phyloP scores from a whole-genome alignment of 805 yeast genomes.

The Clavispora vitiphila region DNA sequence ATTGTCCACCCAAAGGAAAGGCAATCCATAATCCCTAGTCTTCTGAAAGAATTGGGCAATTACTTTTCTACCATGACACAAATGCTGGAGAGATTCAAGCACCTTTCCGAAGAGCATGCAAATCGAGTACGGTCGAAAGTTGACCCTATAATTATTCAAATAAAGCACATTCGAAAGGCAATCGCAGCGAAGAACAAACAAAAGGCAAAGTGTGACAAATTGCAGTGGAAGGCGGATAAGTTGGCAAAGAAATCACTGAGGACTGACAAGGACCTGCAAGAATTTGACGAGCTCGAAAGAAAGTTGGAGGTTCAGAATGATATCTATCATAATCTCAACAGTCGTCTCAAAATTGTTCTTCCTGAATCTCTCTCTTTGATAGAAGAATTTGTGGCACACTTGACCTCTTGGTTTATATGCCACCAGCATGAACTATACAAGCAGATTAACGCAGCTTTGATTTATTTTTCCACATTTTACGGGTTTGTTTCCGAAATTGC shows the following conservation, averaged over 20 bases:
- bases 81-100: constrained; percentile 9
- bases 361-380: constrained; percentile 44
- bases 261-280: constrained; percentile 32
- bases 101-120: constrained; percentile 22
- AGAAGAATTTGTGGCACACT: constrained; percentile 45
- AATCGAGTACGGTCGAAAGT: constrained; percentile 30
- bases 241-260: constrained; percentile 23
- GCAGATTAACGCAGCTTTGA: constrained; percentile 25
- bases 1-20: constrained; percentile 35
- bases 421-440: constrained; percentile 33
- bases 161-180: constrained; percentile 34
- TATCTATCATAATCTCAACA: constrained; percentile 27
- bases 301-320: constrained; percentile 25
- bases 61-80: constrained; percentile 20
- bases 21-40: constrained; percentile 14
- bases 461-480: constrained; percentile 22
- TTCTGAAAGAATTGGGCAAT: constrained; percentile 19
- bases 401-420: constrained; percentile 35
- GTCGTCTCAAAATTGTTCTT: constrained; percentile 33
- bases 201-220: constrained; percentile 37
- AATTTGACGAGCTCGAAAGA: constrained; percentile 26
- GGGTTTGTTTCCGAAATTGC: constrained; percentile 19
- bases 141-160: constrained; percentile 33
- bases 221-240: constrained; percentile 34
- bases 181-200: constrained; percentile 42